Evolutionary conservation across 805 yeast species (phyloP).

Genomic region (fission yeast (Schizosaccharomyces pombe)): DNA sequence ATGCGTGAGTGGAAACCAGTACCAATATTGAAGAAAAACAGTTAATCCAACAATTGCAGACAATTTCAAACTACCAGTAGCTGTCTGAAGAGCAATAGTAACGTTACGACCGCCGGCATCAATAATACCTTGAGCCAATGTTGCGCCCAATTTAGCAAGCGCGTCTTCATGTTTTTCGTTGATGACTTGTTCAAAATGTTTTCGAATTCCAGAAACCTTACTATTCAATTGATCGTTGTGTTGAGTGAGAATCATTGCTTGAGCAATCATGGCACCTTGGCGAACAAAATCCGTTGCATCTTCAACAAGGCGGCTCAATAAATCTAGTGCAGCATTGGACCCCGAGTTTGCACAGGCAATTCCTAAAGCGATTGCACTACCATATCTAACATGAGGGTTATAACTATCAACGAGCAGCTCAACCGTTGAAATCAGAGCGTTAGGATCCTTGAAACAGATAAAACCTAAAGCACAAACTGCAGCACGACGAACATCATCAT

Average conservation of each 20-base stretch:
- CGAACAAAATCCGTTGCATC: constrained; percentile 94
- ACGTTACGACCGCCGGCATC: constrained; percentile 97
- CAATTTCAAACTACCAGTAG: constrained; percentile 73
- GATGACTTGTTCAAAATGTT: constrained; percentile 50
- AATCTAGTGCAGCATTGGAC: constrained; percentile 66
- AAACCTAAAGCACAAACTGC: constrained; percentile 84
- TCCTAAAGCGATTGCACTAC: constrained; percentile 92
- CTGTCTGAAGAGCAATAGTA: constrained; percentile 79
- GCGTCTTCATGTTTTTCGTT: constrained; percentile 86
- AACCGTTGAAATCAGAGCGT: constrained; percentile 85
- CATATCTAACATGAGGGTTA: constrained; percentile 94
- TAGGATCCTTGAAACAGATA: constrained; percentile 67
- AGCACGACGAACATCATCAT: constrained; percentile 90
- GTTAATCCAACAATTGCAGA: constrained; percentile 82
- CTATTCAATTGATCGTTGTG: constrained; percentile 68
- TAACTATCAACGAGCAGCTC: constrained; percentile 81
- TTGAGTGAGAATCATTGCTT: constrained; percentile 72
- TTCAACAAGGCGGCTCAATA: constrained; percentile 72
- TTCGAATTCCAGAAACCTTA: constrained; percentile 54
- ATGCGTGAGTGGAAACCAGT: constrained; percentile 94
- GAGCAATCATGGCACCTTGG: constrained; percentile 87
- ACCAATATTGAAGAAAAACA: constrained; percentile 84
- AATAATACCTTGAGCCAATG: constrained; percentile 86
- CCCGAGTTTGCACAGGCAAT: constrained; percentile 93
- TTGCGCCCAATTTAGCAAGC: constrained; percentile 91